phyloP scores from a whole-genome alignment of 352 stramenopile species.

The Pythium graminicola region DNA sequence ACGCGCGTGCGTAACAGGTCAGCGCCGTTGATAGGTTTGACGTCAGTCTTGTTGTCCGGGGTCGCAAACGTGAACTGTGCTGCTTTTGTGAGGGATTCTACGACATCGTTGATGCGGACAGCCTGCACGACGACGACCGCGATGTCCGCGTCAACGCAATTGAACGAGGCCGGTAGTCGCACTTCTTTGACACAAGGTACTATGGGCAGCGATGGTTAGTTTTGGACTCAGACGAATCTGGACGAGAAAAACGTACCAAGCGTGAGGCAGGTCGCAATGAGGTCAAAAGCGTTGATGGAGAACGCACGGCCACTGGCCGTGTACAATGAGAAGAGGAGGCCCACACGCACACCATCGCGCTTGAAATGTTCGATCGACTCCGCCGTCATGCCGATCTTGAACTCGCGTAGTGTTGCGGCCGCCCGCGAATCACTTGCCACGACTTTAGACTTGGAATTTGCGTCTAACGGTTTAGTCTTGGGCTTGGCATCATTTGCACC shows the following conservation, averaged over 20 bases:
- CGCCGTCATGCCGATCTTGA: slow-evolving; percentile 64
- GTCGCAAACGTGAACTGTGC: slow-evolving; percentile 35
- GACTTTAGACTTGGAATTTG: too few species aligned
- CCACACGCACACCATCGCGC: slow-evolving; percentile 42
- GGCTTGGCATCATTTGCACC: not conserved
- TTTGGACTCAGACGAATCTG: too few species aligned
- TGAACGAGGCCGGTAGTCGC: slow-evolving; percentile 36
- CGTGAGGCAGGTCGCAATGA: slow-evolving; percentile 54
- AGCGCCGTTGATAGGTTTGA: slow-evolving; percentile 31
- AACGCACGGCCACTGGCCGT: slow-evolving; percentile 38
- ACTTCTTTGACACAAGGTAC: slow-evolving; percentile 61
- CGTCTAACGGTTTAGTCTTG: too few species aligned
- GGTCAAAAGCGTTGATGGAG: slow-evolving; percentile 49
- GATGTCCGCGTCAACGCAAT: slow-evolving; percentile 37
- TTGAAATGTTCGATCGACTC: slow-evolving; percentile 60
- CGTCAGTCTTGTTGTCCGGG: not conserved
- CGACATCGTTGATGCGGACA: slow-evolving; percentile 49
- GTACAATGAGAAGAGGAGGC: slow-evolving; percentile 52
- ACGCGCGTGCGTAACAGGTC: slow-evolving; percentile 33
- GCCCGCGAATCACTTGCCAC: too few species aligned
- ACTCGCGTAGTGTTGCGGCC: slow-evolving; percentile 35
- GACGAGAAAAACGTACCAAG: slow-evolving; percentile 29
- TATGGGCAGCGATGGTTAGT: slow-evolving; percentile 8
- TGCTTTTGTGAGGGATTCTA: slow-evolving; percentile 30
- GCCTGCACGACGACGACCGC: slow-evolving; percentile 55